These are phyloP conservation scores for Themeda triandra DNA, from an alignment of 176 grass and related monocot genomes.

Conservation along the genomic window DNA sequence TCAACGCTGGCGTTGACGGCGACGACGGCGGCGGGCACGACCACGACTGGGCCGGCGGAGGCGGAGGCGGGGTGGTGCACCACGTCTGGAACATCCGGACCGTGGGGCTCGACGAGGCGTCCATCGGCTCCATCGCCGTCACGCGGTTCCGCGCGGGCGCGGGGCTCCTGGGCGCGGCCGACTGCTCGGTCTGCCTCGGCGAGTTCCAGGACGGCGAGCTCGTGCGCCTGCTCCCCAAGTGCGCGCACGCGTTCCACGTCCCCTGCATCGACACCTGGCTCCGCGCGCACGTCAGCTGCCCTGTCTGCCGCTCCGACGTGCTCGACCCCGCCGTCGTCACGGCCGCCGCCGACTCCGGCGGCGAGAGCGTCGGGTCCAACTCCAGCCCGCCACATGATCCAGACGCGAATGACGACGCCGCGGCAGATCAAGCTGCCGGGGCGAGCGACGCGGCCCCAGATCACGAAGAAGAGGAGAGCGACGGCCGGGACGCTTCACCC, in stretches of 20 bases:
- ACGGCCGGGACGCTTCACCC: not conserved
- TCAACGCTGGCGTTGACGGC: not conserved
- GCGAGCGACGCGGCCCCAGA: constrained; percentile 18
- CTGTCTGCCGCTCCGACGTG: constrained; percentile 68
- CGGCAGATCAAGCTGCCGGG: no score
- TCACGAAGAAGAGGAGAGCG: not conserved
- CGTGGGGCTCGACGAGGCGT: constrained; percentile 65
- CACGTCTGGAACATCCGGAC: constrained; percentile 82
- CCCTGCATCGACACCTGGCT: constrained; percentile 88
- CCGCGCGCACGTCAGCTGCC: constrained; percentile 71
- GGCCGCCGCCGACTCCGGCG: not conserved
- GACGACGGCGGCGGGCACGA: not conserved
- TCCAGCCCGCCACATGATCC: not conserved
- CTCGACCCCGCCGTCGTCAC: constrained; percentile 20
- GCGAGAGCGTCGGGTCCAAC: not conserved
- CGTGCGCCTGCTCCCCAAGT: constrained; percentile 74
- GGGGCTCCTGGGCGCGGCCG: constrained; percentile 34
- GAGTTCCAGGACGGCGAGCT: constrained; percentile 71
- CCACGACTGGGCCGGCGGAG: constrained; percentile 30
- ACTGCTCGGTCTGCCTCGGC: constrained; percentile 87
- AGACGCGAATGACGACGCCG: no score
- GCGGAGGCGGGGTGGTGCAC: constrained; percentile 46
- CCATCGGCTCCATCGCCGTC: constrained; percentile 52
- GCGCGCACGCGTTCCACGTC: constrained; percentile 69
- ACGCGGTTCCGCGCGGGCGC: constrained; percentile 38